Conservation (phyloP, 495 filamentous ascomycete species). For the Tuber magnatum region DNA sequence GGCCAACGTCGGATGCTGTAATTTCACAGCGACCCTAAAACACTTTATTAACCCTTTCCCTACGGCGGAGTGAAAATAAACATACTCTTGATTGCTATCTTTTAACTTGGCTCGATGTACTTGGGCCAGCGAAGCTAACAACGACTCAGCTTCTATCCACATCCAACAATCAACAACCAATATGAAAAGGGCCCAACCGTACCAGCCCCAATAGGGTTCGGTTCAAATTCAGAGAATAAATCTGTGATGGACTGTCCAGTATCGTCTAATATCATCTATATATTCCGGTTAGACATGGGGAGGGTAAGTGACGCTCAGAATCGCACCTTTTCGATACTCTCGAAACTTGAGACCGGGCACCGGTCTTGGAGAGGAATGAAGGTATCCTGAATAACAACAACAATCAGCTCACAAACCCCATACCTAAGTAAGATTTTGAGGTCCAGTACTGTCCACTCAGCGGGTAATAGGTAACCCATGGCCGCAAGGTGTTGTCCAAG, state of each 20-base stretch:
- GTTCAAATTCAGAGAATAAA: slow-evolving; percentile 75
- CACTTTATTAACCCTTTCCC: background rate
- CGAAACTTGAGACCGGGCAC: slow-evolving; percentile 86
- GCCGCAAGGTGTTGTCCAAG: slow-evolving; percentile 88
- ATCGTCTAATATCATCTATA: slow-evolving; percentile 69
- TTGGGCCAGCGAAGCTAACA: slow-evolving; percentile 75
- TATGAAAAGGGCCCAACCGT: slow-evolving; percentile 9
- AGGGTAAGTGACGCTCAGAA: background rate
- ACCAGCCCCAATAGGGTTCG: slow-evolving; percentile 68
- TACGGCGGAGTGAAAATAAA: background rate
- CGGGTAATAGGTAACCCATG: slow-evolving; percentile 89
- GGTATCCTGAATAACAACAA: slow-evolving; percentile 49
- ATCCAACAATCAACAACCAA: slow-evolving; percentile 17
- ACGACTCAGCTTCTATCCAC: slow-evolving; percentile 33
- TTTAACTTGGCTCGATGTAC: slow-evolving; percentile 85
- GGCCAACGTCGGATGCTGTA: slow-evolving; percentile 84
- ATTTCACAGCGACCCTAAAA: slow-evolving; percentile 79
- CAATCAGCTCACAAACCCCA: background rate
- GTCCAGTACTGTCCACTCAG: slow-evolving; percentile 69
- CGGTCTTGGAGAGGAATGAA: slow-evolving; percentile 95
- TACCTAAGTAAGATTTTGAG: background rate
- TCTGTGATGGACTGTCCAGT: slow-evolving; percentile 73
- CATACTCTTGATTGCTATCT: slow-evolving; percentile 65
- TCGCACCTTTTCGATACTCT: slow-evolving; percentile 60
- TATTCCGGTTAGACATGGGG: slow-evolving; percentile 4